These are phyloP conservation scores for Mortierella sp. DNA, from an alignment of 371 early-diverging fungal genomes.

Conservation along the genomic window DNA sequence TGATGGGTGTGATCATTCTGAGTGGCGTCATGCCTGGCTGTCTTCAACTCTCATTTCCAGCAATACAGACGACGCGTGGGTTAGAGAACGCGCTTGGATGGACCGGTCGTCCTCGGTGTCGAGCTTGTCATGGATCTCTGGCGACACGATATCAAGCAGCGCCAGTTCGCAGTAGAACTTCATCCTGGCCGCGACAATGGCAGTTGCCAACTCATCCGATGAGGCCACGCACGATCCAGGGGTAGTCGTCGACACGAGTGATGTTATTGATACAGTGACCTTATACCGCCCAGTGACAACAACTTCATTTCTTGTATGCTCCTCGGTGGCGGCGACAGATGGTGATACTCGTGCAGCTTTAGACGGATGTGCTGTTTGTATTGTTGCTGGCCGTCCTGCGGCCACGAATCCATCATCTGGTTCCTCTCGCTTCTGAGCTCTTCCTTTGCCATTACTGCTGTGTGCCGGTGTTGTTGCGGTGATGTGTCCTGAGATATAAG, in stretches of 20 bases:
- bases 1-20: neutral
- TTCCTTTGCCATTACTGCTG: conserved; percentile 1
- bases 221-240: conserved; percentile 16
- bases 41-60: conserved; percentile 32
- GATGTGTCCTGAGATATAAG: neutral
- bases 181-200: conserved; percentile 26
- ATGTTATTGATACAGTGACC: neutral
- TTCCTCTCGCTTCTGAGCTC: conserved; percentile 32
- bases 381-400: conserved; percentile 7
- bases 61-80: conserved; percentile 23
- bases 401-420: conserved; percentile 39
- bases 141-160: conserved; percentile 12
- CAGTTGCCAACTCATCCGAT: conserved; percentile 23
- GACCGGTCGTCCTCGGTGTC: conserved; percentile 16
- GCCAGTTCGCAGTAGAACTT: conserved; percentile 24
- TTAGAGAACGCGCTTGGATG: conserved; percentile 32
- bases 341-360: neutral
- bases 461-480: neutral
- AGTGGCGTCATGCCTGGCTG: neutral
- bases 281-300: neutral
- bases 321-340: neutral
- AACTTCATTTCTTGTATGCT: neutral
- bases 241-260: neutral
- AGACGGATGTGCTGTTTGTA: neutral
- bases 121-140: conserved; percentile 28